A percentile compares a stretch with the other conserved stretches of the same genome.
Evolutionary conservation across 176 grass and related monocot genomes (phyloP).

Genomic region (Eleusine coracana): DNA sequence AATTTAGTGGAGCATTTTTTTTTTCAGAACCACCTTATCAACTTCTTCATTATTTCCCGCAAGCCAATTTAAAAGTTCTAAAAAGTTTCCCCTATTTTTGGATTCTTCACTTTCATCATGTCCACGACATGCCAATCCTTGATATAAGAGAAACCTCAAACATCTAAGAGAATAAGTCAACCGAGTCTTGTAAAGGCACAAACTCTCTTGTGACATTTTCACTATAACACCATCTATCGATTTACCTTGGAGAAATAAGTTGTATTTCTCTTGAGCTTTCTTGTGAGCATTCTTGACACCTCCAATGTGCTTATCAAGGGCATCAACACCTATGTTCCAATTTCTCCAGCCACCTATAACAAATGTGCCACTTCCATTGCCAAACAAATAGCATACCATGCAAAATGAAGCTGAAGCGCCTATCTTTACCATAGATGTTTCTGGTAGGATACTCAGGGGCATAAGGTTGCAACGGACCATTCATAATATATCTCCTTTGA

Average conservation of each 20-base stretch:
- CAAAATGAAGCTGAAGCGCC: not conserved
- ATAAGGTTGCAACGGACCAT: not conserved
- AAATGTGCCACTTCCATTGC: not conserved
- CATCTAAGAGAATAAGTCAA: not conserved
- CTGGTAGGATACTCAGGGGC: not conserved
- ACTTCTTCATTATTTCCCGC: not conserved
- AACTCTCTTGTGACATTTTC: not conserved
- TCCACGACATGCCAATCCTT: not conserved
- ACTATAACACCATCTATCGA: not conserved
- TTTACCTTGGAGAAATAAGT: not conserved
- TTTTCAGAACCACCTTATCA: too few species aligned
- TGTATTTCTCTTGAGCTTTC: not conserved
- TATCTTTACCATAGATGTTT: not conserved
- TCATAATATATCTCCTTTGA: not conserved
- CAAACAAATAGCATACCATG: not conserved
- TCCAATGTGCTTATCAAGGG: not conserved
- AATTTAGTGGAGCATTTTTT: too few species aligned
- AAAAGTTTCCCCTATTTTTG: not conserved
- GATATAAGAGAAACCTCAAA: not conserved
- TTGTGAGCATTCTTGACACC: too few species aligned
- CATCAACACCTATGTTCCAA: not conserved
- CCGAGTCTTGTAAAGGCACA: not conserved
- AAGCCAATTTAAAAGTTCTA: not conserved
- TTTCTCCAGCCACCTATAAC: not conserved
- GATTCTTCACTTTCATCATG: not conserved